Base-by-base conservation (phyloP, 192 early-diverging fungal species). In the Coemansia aciculifera region DNA sequence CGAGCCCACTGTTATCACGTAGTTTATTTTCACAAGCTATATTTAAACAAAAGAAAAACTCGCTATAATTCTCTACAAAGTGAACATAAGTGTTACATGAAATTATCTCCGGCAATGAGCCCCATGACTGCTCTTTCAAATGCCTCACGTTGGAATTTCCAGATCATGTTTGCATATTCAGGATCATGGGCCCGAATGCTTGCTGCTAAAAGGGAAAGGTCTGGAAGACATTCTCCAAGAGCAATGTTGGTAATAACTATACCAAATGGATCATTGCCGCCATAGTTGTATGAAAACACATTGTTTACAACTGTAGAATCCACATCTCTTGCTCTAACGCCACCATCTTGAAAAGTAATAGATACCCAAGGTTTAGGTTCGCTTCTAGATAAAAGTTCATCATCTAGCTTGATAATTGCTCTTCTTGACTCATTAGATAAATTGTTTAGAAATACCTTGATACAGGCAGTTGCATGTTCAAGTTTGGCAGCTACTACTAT, bases 1-100 rank as follows among this genome's bases (percentile, higher is more conserved):
- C 40, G 87, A 89, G 59, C 97, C 97, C 19, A 98, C 96, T 36
- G 97, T 95, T 63, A 91, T 93, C 74, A 93, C 92, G 12, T 93
- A 86, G 66, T 62, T 49, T 62, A 61, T 62, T 69, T 44, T 13
- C 11, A 15, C 11, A 34, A 34, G 27, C 27, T 27, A 27, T 27
- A 27, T 27, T 27, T 5, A 36, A 36, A 36, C 32, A 34, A 34
- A 36, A 34, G 7, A 7, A 34, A 36, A 36, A 5, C 34, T 36
- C 34, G 0, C 34, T 36, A 36, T 36, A 36, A 36, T 0, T 36
- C 6, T 36, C 6, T 36, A 9, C 34, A 36, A 36, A 36, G 34
- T 7, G 37, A 38, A 38, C 7, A 11, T 48, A 46, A 21, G 32
- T 34, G 32, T 34, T 36, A 36, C 34, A 48, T 23, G n/a, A 48